Evolutionary conservation across 257 asterid species (phyloP).

Genomic region (Ehretia macrophylla): DNA sequence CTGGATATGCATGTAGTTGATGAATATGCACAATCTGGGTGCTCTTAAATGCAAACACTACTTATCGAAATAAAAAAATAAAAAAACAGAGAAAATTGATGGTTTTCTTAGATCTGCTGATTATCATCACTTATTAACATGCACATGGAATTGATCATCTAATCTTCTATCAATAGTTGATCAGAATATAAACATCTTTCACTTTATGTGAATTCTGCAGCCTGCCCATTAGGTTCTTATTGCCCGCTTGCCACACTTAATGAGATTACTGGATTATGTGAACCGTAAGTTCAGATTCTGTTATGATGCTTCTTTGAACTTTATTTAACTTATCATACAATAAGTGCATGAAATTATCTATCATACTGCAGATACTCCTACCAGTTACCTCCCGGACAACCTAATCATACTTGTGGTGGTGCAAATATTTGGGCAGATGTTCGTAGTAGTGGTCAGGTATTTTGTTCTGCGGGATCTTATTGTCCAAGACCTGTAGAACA

Average conservation of each 20-base stretch:
- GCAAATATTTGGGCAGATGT: conserved; percentile 86
- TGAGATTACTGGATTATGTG: conserved; percentile 48
- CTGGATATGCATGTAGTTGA: too few relatives aligned
- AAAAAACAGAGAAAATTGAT: too few relatives aligned
- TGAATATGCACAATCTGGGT: too few relatives aligned
- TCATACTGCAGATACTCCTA: conserved; percentile 57
- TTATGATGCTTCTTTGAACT: conserved; percentile 7
- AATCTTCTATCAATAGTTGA: too few relatives aligned
- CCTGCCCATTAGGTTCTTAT: conserved; percentile 88
- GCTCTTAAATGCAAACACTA: too few relatives aligned
- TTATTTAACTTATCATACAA: conserved; percentile 7
- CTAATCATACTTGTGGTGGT: conserved; percentile 84
- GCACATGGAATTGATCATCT: too few relatives aligned
- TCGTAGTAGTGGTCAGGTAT: conserved; percentile 44
- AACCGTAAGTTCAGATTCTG: conserved; percentile 58
- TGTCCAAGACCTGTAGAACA: conserved; percentile 63
- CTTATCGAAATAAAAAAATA: too few relatives aligned
- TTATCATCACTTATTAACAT: too few relatives aligned
- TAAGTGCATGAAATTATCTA: conserved; percentile 12
- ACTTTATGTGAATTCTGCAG: conserved; percentile 37
- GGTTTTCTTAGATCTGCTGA: too few relatives aligned
- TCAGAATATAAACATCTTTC: neutral
- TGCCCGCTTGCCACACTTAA: conserved; percentile 74
- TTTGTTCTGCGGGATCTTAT: conserved; percentile 78
- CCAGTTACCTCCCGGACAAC: conserved; percentile 54